A percentile compares a stretch with the other conserved stretches of the same genome.
Conservation (phyloP, 306 rosid genomes). For the Cotoneaster glaucophyllus region DNA sequence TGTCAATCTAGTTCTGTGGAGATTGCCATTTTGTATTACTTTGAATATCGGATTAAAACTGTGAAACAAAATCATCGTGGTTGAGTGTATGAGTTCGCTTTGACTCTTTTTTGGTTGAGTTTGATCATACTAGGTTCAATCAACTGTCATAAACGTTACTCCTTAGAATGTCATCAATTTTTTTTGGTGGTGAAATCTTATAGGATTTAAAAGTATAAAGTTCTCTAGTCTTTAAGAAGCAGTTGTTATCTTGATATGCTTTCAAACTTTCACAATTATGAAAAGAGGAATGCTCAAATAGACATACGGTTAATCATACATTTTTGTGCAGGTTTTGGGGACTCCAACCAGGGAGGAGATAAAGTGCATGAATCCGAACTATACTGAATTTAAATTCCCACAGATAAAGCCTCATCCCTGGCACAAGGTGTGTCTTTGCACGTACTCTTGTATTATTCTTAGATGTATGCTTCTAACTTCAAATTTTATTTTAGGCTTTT, state of each 20-base stretch:
- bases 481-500: neutral
- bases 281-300: neutral
- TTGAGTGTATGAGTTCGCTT: neutral
- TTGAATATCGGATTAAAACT: neutral
- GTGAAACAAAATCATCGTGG: neutral
- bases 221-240: neutral
- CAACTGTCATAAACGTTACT: neutral
- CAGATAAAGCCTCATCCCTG: slow-evolving; percentile 99
- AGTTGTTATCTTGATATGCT: neutral
- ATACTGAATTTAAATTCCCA: slow-evolving; percentile 93
- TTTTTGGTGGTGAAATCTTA: neutral
- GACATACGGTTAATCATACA: neutral
- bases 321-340: slow-evolving; percentile 72
- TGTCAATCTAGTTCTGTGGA: neutral
- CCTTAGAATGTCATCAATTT: neutral
- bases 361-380: slow-evolving; percentile 99
- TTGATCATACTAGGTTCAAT: neutral
- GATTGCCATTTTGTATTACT: neutral
- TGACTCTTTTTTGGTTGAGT: neutral
- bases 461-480: neutral
- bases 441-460: neutral
- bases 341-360: slow-evolving; percentile 99
- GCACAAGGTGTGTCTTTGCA: slow-evolving; percentile 64
- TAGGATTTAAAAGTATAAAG: neutral
- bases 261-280: neutral